Base-by-base conservation (phyloP, 2,329 filamentous ascomycete genomes). In the Hypoxylon sp. region DNA sequence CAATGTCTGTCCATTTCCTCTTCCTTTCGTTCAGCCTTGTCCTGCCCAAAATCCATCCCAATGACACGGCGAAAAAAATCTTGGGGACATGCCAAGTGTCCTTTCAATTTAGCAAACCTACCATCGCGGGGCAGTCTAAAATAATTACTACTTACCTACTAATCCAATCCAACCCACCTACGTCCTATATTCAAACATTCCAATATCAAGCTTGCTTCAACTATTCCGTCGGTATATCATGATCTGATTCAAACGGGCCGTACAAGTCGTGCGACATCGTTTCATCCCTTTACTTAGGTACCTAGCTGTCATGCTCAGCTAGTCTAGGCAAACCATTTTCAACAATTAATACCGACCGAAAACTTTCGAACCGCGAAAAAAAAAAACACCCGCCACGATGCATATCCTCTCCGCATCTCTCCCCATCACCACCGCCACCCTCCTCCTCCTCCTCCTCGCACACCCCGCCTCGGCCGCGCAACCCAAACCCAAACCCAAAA, bases 401-500 rank as follows among this genome's bases (percentile, higher is more conserved):
- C 70, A 52, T 26, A 26, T 62, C 15, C 10, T 22, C 39, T 8
- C 32, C 39, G n/a, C 63, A 30, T 56, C 47, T 52, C 46, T 56
- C 41, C 48, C 70, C 15, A 10, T 22, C 39, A 11, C 32, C 39
- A 17, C 62, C 32, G 55, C 69, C 55, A 61, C 60, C 64, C 56
- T 59, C 32, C 59, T 66, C 58, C 59, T 47, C 53, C 46, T 56
- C 41, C 48, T 70, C 59, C 57, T 71, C 41, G 54, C 71, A 47
- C 66, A 59, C 28, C 17, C 55, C 50, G 43, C 62, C 49, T 49
- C 57, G 19, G 59, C 74, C 22, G 64, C 71, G 3, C 41, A 46
- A 6, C 20, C 41, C 20, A 15, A 22, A 19, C 73, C 74, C 6
- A 74, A 73, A n/a, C 80, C 84, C 59, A 80, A 79, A 39, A 78